Evolutionary conservation across 352 stramenopile genomes (phyloP).

Genomic region (Phytophthora kernoviae): DNA sequence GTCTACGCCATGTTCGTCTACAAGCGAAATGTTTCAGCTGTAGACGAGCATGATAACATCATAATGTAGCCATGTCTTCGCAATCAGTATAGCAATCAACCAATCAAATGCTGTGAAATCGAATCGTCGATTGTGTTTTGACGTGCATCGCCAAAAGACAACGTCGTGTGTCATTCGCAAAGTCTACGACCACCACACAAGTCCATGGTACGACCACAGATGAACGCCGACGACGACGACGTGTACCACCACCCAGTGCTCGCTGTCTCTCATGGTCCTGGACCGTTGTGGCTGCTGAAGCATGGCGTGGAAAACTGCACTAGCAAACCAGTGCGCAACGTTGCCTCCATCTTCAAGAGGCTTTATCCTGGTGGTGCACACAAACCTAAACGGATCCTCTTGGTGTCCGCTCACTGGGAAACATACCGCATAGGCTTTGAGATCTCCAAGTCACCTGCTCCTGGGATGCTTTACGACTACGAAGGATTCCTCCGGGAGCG

Average conservation of each 20-base stretch:
- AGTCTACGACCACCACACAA: not conserved
- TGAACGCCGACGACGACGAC: slow-evolving; percentile 17
- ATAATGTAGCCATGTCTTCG: slow-evolving; percentile 5
- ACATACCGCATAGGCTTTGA: slow-evolving; percentile 51
- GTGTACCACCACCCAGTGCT: slow-evolving; percentile 43
- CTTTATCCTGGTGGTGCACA: slow-evolving; percentile 40
- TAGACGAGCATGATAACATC: slow-evolving; percentile 18
- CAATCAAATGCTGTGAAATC: slow-evolving; percentile 26
- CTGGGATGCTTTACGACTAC: slow-evolving; percentile 90
- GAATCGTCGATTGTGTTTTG: slow-evolving; percentile 7
- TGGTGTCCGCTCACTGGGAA: slow-evolving; percentile 91
- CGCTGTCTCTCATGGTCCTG: slow-evolving; percentile 64
- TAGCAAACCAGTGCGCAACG: slow-evolving; percentile 40
- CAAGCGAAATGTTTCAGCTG: too few species aligned
- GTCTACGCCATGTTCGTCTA: too few species aligned
- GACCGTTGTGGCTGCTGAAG: slow-evolving; percentile 67
- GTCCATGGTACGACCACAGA: not conserved
- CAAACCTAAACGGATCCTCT: slow-evolving; percentile 67
- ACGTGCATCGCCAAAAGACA: too few species aligned
- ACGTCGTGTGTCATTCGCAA: slow-evolving; percentile 11
- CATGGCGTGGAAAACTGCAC: slow-evolving; percentile 42
- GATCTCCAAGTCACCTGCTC: slow-evolving; percentile 56
- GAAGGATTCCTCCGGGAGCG: slow-evolving; percentile 80
- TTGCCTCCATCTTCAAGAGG: slow-evolving; percentile 54
- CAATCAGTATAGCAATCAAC: slow-evolving; percentile 20